phyloP scores from a whole-genome alignment of 805 yeast species.

The Saccharomycopsis synnaedendra region DNA sequence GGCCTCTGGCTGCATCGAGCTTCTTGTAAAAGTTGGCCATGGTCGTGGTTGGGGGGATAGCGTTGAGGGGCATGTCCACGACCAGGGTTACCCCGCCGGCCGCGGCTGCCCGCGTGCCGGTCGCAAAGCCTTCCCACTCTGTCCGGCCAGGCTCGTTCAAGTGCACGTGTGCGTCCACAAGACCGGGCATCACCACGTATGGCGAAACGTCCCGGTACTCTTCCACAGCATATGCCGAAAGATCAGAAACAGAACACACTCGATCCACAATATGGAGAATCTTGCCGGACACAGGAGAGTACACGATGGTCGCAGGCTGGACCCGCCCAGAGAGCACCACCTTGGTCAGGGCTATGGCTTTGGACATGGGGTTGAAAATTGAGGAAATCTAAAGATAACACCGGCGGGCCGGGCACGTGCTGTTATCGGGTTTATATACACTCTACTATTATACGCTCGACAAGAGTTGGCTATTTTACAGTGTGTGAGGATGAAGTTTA shows the following conservation, averaged over 20 bases:
- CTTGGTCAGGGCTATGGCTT: constrained; percentile 49
- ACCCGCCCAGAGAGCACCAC: constrained; percentile 40
- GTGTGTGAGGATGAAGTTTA: no score
- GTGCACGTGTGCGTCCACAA: constrained; percentile 91
- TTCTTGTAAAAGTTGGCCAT: constrained; percentile 64
- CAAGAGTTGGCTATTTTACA: no score
- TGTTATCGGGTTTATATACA: no score
- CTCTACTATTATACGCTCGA: no score
- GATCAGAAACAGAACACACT: constrained; percentile 23
- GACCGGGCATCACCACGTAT: constrained; percentile 68
- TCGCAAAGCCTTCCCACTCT: constrained; percentile 97
- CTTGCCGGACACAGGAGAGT: constrained; percentile 43
- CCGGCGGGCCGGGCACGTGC: neutral
- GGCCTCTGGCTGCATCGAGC: constrained; percentile 64
- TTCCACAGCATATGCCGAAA: constrained; percentile 23
- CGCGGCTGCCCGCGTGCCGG: constrained; percentile 91
- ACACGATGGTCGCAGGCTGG: constrained; percentile 54
- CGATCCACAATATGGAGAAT: constrained; percentile 29
- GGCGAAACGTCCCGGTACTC: constrained; percentile 50
- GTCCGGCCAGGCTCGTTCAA: constrained; percentile 96
- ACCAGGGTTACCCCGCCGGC: constrained; percentile 95
- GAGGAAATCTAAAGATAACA: neutral
- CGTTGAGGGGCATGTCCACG: constrained; percentile 92
- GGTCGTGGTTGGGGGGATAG: constrained; percentile 91
- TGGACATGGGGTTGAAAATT: constrained; percentile 29